These are phyloP conservation scores for Phytophthora quininea DNA, from an alignment of 352 stramenopile genomes.

Conservation along the genomic window DNA sequence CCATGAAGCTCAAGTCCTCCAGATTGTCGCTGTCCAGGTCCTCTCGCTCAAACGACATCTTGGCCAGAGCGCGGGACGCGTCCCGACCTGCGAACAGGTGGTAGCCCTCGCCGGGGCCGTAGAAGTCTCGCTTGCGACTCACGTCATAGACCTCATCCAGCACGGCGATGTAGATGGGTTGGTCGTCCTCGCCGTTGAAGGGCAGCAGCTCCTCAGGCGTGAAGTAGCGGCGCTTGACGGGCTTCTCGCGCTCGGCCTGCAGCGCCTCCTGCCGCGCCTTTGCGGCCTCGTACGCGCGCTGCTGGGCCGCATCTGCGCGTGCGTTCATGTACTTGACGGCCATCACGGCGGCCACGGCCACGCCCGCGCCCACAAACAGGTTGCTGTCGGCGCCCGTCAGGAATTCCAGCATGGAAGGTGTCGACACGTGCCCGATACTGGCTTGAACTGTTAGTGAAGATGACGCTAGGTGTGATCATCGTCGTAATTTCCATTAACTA, in stretches of 20 bases:
- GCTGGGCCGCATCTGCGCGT: conserved; percentile 64
- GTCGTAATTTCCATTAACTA: too few relatives aligned
- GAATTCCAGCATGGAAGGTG: conserved; percentile 50
- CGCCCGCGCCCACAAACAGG: conserved; percentile 58
- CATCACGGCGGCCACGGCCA: conserved; percentile 58
- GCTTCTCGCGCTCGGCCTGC: conserved; percentile 68
- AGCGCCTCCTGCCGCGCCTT: conserved; percentile 69
- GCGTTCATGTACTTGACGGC: conserved; percentile 70
- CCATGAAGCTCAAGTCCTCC: conserved; percentile 81
- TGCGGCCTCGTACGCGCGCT: conserved; percentile 64
- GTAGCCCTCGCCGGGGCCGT: conserved; percentile 96
- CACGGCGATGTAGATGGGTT: conserved; percentile 96
- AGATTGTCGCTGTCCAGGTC: conserved; percentile 90
- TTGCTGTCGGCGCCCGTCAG: conserved; percentile 53
- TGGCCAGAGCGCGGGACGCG: conserved; percentile 93
- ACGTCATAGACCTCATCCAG: conserved; percentile 97
- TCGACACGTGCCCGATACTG: conserved; percentile 12
- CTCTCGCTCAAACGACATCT: conserved; percentile 96
- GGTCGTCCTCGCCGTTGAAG: conserved; percentile 92
- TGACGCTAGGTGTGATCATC: not conserved
- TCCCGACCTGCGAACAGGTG: conserved; percentile 96
- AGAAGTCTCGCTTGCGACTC: conserved; percentile 94
- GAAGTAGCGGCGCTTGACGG: conserved; percentile 88
- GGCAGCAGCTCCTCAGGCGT: conserved; percentile 89
- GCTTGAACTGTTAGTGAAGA: conserved; percentile 32